Base-by-base conservation (phyloP, 2,329 filamentous ascomycete genomes). In the Aureobasidium namibiae region DNA sequence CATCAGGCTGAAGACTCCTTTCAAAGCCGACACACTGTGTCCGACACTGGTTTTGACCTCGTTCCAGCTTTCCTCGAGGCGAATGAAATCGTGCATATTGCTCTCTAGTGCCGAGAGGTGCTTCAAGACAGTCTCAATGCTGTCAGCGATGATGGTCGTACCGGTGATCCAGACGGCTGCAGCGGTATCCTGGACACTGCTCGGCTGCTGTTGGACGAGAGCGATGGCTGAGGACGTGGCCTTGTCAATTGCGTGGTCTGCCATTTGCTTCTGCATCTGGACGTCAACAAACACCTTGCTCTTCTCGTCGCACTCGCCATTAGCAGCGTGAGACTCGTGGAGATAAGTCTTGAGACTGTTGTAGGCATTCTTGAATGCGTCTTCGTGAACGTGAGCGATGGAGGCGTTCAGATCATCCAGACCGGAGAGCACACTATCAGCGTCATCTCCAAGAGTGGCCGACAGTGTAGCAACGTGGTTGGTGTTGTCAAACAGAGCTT, bases 1-100 rank as follows among this genome's bases (percentile, higher is more conserved):
- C 72, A 78, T 76, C 59, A 78, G 72, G 61, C 70, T 75, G 67
- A 77, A 77, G 60, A 78, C 72, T 13, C 75, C 74, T 42, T 74
- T 74, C 2, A 78, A 65, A 11, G 74, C 75, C 6, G 73, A 71
- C 34, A 75, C 71, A 34, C 74, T 70, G 9, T 71, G 68, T 36
- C 74, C 69, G 3, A 75, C 71, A 0, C 73, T 72, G 9, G 69
- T 71, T 59, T 77, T 74, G 42, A 78, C 75, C 10, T 64, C 70
- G 23, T 68, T 72, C 71, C 73, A 77, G 41, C 71, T 70, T 59
- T 76, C 75, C 60, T 78, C 75, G 9, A 78, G 68, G 2, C 73
- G 72, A 59, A 78, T 76, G 61, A 76, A 76, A 65, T 78, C 75
- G 59, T 75, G 69, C 48, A 76, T 67, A 62, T 70, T 71, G 5